phyloP scores from a whole-genome alignment of 176 grass and related monocot genomes.

The Oryza rufipogon region DNA sequence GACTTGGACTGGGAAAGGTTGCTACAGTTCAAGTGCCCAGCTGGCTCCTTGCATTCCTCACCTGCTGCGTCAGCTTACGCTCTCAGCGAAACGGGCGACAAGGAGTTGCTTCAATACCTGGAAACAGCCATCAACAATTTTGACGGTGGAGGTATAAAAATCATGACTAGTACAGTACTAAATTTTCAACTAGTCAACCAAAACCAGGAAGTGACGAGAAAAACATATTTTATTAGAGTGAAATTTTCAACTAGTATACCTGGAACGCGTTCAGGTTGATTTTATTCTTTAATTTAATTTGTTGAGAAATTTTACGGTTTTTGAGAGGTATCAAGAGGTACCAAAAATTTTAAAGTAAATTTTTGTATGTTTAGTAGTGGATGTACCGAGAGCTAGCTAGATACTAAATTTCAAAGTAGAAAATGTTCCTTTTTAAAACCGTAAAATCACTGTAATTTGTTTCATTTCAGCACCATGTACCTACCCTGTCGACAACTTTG shows the following conservation, averaged over 20 bases:
- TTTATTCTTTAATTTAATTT: not conserved
- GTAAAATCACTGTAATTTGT: not conserved
- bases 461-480: conserved; percentile 35
- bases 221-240: too few relatives aligned
- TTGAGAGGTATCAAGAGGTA: too few relatives aligned
- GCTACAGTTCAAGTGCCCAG: conserved; percentile 44
- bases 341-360: too few relatives aligned
- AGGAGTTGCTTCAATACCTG: conserved; percentile 53
- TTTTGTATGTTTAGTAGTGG: too few relatives aligned
- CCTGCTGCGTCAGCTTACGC: conserved; percentile 52
- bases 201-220: too few relatives aligned
- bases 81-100: conserved; percentile 46
- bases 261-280: not conserved
- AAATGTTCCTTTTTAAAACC: too few relatives aligned
- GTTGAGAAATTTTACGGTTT: too few relatives aligned
- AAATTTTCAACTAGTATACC: too few relatives aligned
- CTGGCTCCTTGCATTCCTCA: conserved; percentile 54
- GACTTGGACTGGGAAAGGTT: conserved; percentile 54
- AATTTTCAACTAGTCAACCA: not conserved
- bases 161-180: too few relatives aligned
- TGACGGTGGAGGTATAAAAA: conserved; percentile 38
- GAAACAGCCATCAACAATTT: conserved; percentile 36
- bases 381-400: too few relatives aligned
- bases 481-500: conserved; percentile 49
- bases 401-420: too few relatives aligned